Evolutionary conservation across 1,139 yeast species (phyloP).

Genomic region (Debaryomyces singareniensis): DNA sequence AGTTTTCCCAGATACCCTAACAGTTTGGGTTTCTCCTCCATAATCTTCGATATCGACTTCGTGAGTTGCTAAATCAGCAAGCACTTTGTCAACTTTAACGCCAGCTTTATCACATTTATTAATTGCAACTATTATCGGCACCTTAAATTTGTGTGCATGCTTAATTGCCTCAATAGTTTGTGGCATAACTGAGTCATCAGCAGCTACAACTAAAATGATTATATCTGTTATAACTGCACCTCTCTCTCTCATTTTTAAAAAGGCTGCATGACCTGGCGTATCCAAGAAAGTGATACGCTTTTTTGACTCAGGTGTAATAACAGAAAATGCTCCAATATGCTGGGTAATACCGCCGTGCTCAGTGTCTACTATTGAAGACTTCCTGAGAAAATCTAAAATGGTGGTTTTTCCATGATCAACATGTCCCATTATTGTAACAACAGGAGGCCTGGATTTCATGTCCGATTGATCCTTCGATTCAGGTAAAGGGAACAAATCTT

Average conservation of each 20-base stretch:
- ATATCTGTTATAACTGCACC: constrained; percentile 95
- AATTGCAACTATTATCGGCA: constrained; percentile 84
- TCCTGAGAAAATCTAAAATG: constrained; percentile 76
- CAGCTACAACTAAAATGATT: constrained; percentile 91
- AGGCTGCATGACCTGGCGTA: constrained; percentile 98
- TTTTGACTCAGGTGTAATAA: constrained; percentile 65
- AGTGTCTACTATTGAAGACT: constrained; percentile 71
- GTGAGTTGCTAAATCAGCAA: constrained; percentile 67
- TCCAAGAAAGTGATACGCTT: constrained; percentile 83
- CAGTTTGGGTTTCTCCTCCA: constrained; percentile 94
- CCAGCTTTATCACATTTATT: constrained; percentile 87
- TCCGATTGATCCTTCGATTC: constrained; percentile 29
- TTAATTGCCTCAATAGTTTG: constrained; percentile 95
- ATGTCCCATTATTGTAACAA: constrained; percentile 97
- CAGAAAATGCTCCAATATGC: constrained; percentile 96
- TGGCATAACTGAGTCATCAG: constrained; percentile 97
- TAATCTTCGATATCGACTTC: constrained; percentile 86
- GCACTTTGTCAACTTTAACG: constrained; percentile 64
- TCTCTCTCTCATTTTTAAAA: constrained; percentile 90
- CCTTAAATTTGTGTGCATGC: constrained; percentile 81
- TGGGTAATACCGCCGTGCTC: constrained; percentile 98
- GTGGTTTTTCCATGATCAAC: constrained; percentile 99
- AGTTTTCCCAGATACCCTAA: constrained; percentile 82
- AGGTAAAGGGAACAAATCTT: constrained; percentile 53
- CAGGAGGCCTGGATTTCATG: constrained; percentile 75